Evolutionary conservation across 768 basidiomycete genomes (phyloP).

Genomic region (Serendipita sp.): DNA sequence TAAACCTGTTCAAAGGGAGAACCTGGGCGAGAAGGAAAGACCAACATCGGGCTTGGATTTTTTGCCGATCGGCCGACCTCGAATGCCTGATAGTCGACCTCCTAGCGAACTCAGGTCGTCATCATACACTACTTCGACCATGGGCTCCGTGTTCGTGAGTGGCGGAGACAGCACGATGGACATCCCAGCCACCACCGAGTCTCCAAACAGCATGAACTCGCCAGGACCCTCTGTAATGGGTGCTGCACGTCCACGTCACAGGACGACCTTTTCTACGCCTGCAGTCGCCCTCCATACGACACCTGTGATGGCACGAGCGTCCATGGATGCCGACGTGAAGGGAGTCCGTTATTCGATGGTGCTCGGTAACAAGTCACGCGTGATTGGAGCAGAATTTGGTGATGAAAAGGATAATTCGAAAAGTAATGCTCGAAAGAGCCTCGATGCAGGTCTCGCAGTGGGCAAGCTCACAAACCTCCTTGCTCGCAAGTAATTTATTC

Average conservation of each 20-base stretch:
- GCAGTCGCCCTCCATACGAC: slow-evolving; percentile 62
- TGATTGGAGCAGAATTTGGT: slow-evolving; percentile 14
- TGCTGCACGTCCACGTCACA: slow-evolving; percentile 12
- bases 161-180: not conserved
- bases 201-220: slow-evolving; percentile 7
- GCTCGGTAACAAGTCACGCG: slow-evolving; percentile 21
- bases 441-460: slow-evolving; percentile 29
- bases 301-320: slow-evolving; percentile 46
- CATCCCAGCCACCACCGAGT: slow-evolving; percentile 5
- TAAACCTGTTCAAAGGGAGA: not conserved
- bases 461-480: slow-evolving; percentile 39
- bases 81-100: slow-evolving; percentile 28
- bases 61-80: not conserved
- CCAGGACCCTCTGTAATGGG: not conserved
- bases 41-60: slow-evolving; percentile 4
- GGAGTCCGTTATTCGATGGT: slow-evolving; percentile 45
- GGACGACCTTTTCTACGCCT: slow-evolving; percentile 60
- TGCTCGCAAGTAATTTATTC: slow-evolving; percentile 10
- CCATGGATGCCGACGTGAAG: slow-evolving; percentile 20
- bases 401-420: slow-evolving; percentile 12
- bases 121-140: not conserved
- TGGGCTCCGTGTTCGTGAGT: not conserved
- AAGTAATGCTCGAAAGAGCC: slow-evolving; percentile 10
- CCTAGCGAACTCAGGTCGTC: slow-evolving; percentile 17
- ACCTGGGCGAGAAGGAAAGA: not conserved